A percentile compares a stretch with the other conserved stretches of the same genome.
These are phyloP conservation scores for Cyclotella atomus DNA, from an alignment of 108 stramenopile species.

Conservation along the genomic window DNA sequence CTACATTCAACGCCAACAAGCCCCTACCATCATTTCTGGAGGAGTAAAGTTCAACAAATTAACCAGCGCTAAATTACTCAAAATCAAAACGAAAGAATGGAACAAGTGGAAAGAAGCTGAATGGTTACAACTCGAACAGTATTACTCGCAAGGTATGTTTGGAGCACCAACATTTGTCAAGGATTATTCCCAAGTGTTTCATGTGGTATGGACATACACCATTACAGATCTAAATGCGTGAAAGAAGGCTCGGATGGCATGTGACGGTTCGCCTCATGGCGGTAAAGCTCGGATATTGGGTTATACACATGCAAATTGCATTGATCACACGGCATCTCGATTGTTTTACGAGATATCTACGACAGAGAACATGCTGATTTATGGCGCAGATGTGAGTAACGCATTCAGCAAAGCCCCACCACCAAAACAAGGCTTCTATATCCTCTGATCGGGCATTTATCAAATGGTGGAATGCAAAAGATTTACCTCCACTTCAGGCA, in stretches of 20 bases:
- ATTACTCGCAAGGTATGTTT: neutral
- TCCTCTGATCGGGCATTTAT: neutral
- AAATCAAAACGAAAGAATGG: neutral
- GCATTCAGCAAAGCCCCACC: neutral
- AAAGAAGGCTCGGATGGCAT: neutral
- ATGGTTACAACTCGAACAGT: neutral
- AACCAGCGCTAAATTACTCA: neutral
- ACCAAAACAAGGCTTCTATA: neutral
- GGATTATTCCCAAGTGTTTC: neutral
- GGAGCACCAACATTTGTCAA: neutral
- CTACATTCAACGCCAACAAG: neutral
- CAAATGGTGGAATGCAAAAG: neutral
- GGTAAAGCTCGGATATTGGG: neutral
- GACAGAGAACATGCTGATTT: too few species aligned
- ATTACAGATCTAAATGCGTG: neutral
- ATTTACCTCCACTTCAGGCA: neutral
- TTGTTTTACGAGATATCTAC: neutral
- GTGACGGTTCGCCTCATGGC: neutral
- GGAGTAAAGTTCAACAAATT: neutral
- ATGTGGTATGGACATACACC: neutral
- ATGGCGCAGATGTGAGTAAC: neutral
- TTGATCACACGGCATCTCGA: neutral
- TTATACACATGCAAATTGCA: constrained; percentile 1
- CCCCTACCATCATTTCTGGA: neutral
- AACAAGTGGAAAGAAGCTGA: neutral